These are phyloP conservation scores for Filobasidium floriforme DNA, from an alignment of 768 basidiomycete genomes.

Conservation along the genomic window DNA sequence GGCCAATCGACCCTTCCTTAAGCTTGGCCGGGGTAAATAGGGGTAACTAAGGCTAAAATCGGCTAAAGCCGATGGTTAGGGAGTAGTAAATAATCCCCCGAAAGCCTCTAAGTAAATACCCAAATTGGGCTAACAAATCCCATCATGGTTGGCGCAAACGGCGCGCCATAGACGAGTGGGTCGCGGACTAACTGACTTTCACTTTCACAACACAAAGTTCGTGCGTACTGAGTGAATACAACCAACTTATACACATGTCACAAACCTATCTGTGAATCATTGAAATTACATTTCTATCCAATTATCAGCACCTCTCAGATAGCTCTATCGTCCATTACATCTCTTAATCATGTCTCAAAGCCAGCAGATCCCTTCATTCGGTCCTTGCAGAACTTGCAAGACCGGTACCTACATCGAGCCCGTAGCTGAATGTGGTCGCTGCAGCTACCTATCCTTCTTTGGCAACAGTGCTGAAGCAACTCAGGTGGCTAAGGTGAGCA, in stretches of 20 bases:
- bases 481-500: background rate
- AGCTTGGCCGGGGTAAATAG: no score
- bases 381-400: background rate
- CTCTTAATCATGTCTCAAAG: slow-evolving; percentile 1
- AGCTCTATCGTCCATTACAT: background rate
- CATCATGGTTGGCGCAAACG: no score
- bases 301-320: background rate
- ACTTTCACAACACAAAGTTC: background rate
- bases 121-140: no score
- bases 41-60: no score
- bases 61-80: no score
- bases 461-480: background rate
- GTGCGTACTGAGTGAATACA: no score
- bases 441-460: background rate
- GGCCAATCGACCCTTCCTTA: no score
- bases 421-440: slow-evolving; percentile 1
- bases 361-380: background rate
- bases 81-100: no score
- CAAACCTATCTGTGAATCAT: background rate
- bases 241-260: background rate
- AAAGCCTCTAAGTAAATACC: no score
- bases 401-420: background rate
- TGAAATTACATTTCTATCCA: background rate
- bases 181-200: background rate
- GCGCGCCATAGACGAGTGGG: slow-evolving; percentile 1